A percentile compares a stretch with the other conserved stretches of the same genome.
phyloP scores from a whole-genome alignment of 768 basidiomycete genomes.

The Calocera cornea region DNA sequence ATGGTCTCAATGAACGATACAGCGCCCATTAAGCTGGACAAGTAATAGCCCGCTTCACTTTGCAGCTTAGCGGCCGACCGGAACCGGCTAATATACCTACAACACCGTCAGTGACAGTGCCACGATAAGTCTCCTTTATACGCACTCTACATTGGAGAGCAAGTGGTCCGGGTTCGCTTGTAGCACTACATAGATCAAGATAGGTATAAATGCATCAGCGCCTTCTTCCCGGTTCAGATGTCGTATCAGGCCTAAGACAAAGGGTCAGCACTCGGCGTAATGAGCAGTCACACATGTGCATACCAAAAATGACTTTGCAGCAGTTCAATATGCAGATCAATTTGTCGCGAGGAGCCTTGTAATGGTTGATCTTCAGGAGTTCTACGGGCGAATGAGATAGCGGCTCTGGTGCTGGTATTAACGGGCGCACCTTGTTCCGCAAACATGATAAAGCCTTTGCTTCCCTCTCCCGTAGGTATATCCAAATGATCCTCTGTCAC shows the following conservation, averaged over 20 bases:
- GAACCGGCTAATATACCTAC: constrained; percentile 89
- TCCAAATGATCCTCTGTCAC: constrained; percentile 80
- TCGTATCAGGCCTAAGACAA: constrained; percentile 65
- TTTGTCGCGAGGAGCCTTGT: constrained; percentile 97
- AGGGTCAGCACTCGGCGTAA: background rate
- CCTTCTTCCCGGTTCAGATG: constrained; percentile 74
- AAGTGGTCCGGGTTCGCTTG: constrained; percentile 89
- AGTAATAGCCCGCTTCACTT: constrained; percentile 92
- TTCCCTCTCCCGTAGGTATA: constrained; percentile 48
- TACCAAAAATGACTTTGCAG: constrained; percentile 99
- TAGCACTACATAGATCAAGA: constrained; percentile 85
- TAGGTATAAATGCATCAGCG: constrained; percentile 88
- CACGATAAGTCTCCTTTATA: background rate
- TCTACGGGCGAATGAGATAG: constrained; percentile 35
- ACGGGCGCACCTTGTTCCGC: constrained; percentile 60
- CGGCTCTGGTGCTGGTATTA: background rate
- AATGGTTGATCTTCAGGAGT: constrained; percentile 91
- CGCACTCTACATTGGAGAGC: constrained; percentile 89
- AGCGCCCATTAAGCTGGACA: constrained; percentile 91
- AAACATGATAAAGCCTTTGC: constrained; percentile 72
- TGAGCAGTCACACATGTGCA: constrained; percentile 19
- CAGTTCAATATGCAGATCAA: constrained; percentile 92
- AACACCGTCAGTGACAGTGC: background rate
- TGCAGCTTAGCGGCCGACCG: constrained; percentile 78
- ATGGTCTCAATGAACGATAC: constrained; percentile 97